phyloP scores from a whole-genome alignment of 2,329 filamentous ascomycete genomes.

The Sporothrix sp. region DNA sequence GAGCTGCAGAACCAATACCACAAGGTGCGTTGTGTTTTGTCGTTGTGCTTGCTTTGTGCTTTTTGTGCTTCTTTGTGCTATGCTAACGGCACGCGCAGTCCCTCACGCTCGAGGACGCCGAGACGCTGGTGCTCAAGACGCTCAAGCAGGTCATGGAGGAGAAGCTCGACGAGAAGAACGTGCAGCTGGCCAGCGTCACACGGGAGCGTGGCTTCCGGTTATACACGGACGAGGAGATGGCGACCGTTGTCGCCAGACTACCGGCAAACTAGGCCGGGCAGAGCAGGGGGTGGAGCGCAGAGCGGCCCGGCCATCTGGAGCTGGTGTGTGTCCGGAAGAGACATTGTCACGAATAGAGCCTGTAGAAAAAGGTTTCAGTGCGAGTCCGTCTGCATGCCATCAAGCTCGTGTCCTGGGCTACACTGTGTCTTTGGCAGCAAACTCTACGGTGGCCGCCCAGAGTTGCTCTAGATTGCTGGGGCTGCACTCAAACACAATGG shows the following conservation, averaged over 20 bases:
- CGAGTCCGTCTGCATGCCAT: not conserved
- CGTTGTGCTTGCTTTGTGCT: not conserved
- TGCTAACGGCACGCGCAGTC: conserved; percentile 42
- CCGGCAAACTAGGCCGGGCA: conserved; percentile 46
- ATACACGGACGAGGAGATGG: conserved; percentile 98
- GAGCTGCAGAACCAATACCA: conserved; percentile 99
- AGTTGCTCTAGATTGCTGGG: too few relatives aligned
- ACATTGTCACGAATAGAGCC: conserved; percentile 5
- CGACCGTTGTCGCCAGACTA: conserved; percentile 75
- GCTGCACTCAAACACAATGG: too few relatives aligned
- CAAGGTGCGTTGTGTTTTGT: conserved; percentile 44
- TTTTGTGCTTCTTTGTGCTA: not conserved
- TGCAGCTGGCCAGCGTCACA: conserved; percentile 94
- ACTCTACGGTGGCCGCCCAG: too few relatives aligned
- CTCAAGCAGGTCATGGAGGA: conserved; percentile 99
- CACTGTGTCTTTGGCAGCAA: too few relatives aligned
- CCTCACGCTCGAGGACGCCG: conserved; percentile 81
- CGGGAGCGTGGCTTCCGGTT: conserved; percentile 97
- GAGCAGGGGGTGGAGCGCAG: not conserved
- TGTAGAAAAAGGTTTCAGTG: conserved; percentile 1
- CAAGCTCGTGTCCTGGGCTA: too few relatives aligned
- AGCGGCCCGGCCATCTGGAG: not conserved
- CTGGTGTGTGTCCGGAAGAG: not conserved
- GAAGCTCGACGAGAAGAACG: conserved; percentile 97
- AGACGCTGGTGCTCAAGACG: conserved; percentile 93